A percentile compares a stretch with the other conserved stretches of the same genome.
Evolutionary conservation across 805 yeast species (phyloP).

Genomic region (Wickerhamiella lipophila): DNA sequence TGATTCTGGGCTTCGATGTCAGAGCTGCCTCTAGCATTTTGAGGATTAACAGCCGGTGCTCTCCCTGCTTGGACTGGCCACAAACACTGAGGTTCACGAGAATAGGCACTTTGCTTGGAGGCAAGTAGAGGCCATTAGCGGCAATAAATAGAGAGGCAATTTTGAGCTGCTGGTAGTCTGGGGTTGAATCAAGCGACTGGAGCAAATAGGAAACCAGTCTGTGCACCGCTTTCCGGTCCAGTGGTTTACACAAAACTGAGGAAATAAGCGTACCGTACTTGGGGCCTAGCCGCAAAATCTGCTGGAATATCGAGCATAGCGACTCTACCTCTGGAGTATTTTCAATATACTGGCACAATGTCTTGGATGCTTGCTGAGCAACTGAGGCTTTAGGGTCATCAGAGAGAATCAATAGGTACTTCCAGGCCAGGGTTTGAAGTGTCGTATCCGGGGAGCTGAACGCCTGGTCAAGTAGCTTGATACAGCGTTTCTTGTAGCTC

Average conservation of each 20-base stretch:
- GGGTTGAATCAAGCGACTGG: not conserved
- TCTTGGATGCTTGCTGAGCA: not conserved
- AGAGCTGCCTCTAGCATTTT: slow-evolving; percentile 13
- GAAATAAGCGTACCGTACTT: not conserved
- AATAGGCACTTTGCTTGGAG: slow-evolving; percentile 8
- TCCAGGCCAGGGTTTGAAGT: slow-evolving; percentile 9
- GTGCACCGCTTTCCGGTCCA: slow-evolving; percentile 7
- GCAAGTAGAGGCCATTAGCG: slow-evolving; percentile 13
- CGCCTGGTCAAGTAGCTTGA: not conserved
- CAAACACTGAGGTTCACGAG: slow-evolving; percentile 1
- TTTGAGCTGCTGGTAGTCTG: slow-evolving; percentile 1
- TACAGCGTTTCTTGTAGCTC: slow-evolving; percentile 13
- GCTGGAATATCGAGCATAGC: not conserved
- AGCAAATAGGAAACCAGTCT: slow-evolving; percentile 8
- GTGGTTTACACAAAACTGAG: slow-evolving; percentile 1
- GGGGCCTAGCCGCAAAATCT: not conserved
- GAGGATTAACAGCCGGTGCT: slow-evolving; percentile 9
- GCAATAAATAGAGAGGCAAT: slow-evolving; percentile 11
- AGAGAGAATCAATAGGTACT: slow-evolving; percentile 6
- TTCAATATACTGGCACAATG: slow-evolving; percentile 1
- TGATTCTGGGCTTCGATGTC: slow-evolving; percentile 11
- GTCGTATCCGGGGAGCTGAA: not conserved
- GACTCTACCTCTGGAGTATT: not conserved
- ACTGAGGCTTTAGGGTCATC: slow-evolving; percentile 9
- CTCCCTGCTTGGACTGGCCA: not conserved